Evolutionary conservation across 2,329 filamentous ascomycete genomes (phyloP).

Genomic region (Chaetomium strumarium): DNA sequence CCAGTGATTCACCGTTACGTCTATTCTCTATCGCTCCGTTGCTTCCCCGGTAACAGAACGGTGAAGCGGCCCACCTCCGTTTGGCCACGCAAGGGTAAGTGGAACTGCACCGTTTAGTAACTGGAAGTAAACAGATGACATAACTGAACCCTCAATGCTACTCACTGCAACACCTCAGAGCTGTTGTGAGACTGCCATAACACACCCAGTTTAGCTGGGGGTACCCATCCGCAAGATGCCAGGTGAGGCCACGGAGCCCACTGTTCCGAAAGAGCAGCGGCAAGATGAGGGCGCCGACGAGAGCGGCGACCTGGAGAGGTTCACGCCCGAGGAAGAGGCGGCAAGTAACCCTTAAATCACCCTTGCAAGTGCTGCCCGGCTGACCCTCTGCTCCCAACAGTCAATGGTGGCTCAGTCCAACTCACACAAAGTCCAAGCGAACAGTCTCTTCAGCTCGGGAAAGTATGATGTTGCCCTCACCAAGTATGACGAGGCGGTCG

Average conservation of each 20-base stretch:
- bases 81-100: too few species aligned
- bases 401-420: conserved; percentile 64
- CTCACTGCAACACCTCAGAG: not conserved
- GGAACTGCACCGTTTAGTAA: too few species aligned
- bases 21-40: too few species aligned
- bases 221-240: conserved; percentile 7
- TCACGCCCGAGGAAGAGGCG: conserved; percentile 52
- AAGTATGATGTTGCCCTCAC: conserved; percentile 73
- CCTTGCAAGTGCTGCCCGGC: not conserved
- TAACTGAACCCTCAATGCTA: too few species aligned
- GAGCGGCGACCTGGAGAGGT: conserved; percentile 30
- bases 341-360: conserved; percentile 33
- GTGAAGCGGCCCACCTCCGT: too few species aligned
- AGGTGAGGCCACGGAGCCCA: not conserved
- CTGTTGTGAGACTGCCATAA: not conserved
- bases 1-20: too few species aligned
- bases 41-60: too few species aligned
- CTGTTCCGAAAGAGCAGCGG: not conserved
- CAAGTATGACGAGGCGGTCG: conserved; percentile 74
- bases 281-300: conserved; percentile 24
- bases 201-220: not conserved
- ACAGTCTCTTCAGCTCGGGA: conserved; percentile 66
- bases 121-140: too few species aligned
- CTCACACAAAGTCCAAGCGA: conserved; percentile 67
- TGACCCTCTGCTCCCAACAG: conserved; percentile 10